Evolutionary conservation across 805 yeast species (phyloP), one percentile per base, ranked within the genome.

Genomic region (Candida maltosa): DNA sequence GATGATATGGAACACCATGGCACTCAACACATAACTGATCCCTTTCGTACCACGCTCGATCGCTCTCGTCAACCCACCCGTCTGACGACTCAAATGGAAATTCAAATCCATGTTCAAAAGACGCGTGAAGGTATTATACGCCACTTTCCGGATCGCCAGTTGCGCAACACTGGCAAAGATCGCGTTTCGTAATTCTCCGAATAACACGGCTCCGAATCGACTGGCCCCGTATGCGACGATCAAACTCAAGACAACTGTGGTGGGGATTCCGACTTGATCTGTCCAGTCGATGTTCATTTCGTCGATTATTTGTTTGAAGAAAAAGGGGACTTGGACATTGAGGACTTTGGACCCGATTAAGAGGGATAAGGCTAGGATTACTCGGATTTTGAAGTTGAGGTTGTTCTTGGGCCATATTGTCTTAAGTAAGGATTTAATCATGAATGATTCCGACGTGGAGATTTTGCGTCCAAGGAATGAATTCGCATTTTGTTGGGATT

Each of bases 11-110:
- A 93, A 91, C n/a, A 93, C 96, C 95, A 91, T 86, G 2, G 97
- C 96, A 24, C 86, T 79, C 31, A 93, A 66, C 4, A 93, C 97
- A 49, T 85, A 89, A 9, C 94, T 82, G 35, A 93, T 91, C 65
- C 98, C 98, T 50, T 93, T 91, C 1, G 97, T 91, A 58, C 98
- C 98, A 45, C 98, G 71, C 52, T 93, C 98, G 51, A 93, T 93
- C 2, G 97, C 97, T 42, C 98, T 70, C 0, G 97, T 91, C 22
- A 93, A 62, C 0, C 96, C 97, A 46, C 98, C 98, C 0, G 98
- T 93, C 58, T 93, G 97, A 47, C 89, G 72, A 8, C 91, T 73
- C 26, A 93, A 62, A 58, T 93, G 98, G 74, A 91, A 93, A 15
- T 87, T 83, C 36, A 89, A 64, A 60, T 93, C 98, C 58, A 93